phyloP scores from a whole-genome alignment of 129 eudicot species.

The Chrysanthemum makinoi region DNA sequence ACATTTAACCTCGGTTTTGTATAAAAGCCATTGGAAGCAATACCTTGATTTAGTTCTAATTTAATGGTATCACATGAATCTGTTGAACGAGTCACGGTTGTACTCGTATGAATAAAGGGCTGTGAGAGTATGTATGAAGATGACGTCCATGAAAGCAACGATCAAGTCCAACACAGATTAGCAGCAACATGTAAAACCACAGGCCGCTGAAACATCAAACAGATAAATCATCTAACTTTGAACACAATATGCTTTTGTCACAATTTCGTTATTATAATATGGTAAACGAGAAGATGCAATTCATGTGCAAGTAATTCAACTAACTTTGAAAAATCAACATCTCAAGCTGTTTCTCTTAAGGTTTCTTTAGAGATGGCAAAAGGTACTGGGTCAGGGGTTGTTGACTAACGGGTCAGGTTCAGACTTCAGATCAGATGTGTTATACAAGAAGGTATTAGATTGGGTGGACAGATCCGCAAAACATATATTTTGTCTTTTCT shows the following conservation, averaged over 20 bases:
- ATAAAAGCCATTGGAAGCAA: neutral
- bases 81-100: neutral
- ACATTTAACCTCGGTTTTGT: neutral
- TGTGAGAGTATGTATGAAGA: neutral
- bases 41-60: neutral
- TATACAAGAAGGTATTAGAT: too few species aligned
- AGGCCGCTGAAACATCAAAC: constrained; percentile 1
- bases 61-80: neutral
- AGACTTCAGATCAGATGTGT: too few species aligned
- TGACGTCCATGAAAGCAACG: neutral
- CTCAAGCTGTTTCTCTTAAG: neutral
- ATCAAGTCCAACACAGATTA: neutral
- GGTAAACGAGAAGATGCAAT: neutral
- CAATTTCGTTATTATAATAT: neutral
- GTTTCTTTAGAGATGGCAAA: neutral
- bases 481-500: neutral
- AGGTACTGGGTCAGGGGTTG: neutral
- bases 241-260: neutral
- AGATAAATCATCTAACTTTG: neutral
- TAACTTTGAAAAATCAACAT: neutral
- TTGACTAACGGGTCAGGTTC: neutral
- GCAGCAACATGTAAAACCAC: neutral
- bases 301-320: neutral
- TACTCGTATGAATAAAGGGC: neutral
- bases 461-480: too few species aligned